Evolutionary conservation across 441 rosid species (phyloP).

Genomic region (Iberis amara): DNA sequence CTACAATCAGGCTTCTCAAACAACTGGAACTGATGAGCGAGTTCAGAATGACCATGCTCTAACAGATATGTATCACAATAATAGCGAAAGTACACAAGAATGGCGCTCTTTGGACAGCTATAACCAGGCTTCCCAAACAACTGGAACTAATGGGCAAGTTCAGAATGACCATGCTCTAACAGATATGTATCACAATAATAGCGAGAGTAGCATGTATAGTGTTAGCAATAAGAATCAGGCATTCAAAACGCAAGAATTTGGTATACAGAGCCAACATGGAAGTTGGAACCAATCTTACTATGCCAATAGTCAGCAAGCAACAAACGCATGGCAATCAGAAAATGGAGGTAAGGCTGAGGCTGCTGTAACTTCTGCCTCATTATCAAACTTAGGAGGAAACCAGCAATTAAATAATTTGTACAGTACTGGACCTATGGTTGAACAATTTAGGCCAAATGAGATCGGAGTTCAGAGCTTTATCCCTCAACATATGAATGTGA

Average conservation of each 20-base stretch:
- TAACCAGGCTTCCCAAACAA: too few species aligned
- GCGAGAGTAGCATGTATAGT: slow-evolving; percentile 28
- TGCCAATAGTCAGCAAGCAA: slow-evolving; percentile 38
- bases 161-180: slow-evolving; percentile 44
- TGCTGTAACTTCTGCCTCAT: slow-evolving; percentile 29
- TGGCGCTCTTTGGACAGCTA: too few species aligned
- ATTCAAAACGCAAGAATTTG: slow-evolving; percentile 38
- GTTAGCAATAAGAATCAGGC: slow-evolving; percentile 34
- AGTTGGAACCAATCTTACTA: slow-evolving; percentile 46
- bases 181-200: slow-evolving; percentile 34
- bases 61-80: slow-evolving; percentile 31
- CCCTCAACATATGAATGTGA: slow-evolving; percentile 44
- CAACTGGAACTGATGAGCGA: slow-evolving; percentile 31
- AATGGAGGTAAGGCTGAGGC: slow-evolving; percentile 31
- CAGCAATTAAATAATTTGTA: slow-evolving; percentile 40
- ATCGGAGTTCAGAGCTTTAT: slow-evolving; percentile 40
- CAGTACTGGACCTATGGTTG: slow-evolving; percentile 36
- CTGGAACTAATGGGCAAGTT: slow-evolving; percentile 41
- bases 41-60: slow-evolving; percentile 42
- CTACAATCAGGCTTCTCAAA: slow-evolving; percentile 52
- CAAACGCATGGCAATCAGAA: slow-evolving; percentile 48
- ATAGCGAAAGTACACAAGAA: slow-evolving; percentile 30
- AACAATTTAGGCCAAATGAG: slow-evolving; percentile 47
- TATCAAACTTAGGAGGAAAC: slow-evolving; percentile 41
- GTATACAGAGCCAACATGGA: slow-evolving; percentile 38